Evolutionary conservation across 106 monocot genomes (phyloP).

Genomic region (Allium sativum): DNA sequence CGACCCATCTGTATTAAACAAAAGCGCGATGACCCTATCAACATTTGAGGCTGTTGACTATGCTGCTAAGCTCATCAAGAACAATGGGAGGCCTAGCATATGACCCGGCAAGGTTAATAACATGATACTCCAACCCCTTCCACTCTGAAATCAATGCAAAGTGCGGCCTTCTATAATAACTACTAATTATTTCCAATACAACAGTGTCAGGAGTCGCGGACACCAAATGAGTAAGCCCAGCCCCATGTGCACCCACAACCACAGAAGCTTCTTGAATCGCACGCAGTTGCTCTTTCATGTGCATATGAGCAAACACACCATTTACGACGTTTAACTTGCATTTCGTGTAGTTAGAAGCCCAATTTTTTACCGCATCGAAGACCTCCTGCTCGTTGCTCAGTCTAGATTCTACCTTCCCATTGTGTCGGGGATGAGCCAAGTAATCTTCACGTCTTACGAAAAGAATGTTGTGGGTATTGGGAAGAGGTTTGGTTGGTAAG

Average conservation of each 20-base stretch:
- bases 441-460: conserved; percentile 94
- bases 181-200: conserved; percentile 86
- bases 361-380: conserved; percentile 44
- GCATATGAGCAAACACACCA: conserved; percentile 91
- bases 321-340: conserved; percentile 72
- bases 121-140: conserved; percentile 83
- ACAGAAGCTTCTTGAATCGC: conserved; percentile 74
- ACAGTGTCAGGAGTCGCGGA: conserved; percentile 38
- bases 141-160: conserved; percentile 79
- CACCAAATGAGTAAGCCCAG: conserved; percentile 86
- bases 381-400: conserved; percentile 82
- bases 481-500: conserved; percentile 11
- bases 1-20: too few species aligned
- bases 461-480: conserved; percentile 49
- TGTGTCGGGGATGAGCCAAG: conserved; percentile 85
- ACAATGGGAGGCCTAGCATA: conserved; percentile 42
- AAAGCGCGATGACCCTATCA: neutral
- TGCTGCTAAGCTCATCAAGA: conserved; percentile 45
- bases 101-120: conserved; percentile 79
- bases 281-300: conserved; percentile 63
- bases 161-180: conserved; percentile 76
- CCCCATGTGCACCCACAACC: conserved; percentile 89
- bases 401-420: conserved; percentile 64
- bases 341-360: conserved; percentile 43
- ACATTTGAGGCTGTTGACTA: conserved; percentile 63